Conservation (phyloP, 805 yeast genomes). For the Hanseniaspora guilliermondii region DNA sequence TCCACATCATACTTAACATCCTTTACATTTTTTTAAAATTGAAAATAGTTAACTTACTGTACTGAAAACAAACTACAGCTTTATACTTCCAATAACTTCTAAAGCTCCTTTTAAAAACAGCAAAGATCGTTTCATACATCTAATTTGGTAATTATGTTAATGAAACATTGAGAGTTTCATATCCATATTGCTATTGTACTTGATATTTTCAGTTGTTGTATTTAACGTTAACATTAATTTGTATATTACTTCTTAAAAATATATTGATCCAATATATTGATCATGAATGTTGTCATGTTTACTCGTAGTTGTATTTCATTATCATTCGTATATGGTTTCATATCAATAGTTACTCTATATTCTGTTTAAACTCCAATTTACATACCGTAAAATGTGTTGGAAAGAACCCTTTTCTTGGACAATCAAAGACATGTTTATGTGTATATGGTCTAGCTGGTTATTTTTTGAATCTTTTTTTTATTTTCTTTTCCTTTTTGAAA, state of each 20-base stretch:
- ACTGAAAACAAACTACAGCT: no score
- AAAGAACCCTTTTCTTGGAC: constrained; percentile 98
- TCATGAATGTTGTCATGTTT: not conserved
- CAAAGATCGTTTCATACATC: no score
- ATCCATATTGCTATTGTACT: no score
- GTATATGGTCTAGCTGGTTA: constrained; percentile 26
- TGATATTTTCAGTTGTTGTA: no score
- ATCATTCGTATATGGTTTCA: not conserved
- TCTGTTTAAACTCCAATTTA: constrained; percentile 19
- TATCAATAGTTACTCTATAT: not conserved
- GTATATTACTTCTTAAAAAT: not conserved
- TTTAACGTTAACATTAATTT: no score
- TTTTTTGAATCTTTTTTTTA: not conserved
- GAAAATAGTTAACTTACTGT: no score
- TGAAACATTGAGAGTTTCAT: no score
- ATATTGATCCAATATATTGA: not conserved
- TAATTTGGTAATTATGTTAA: no score
- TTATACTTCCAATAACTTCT: no score
- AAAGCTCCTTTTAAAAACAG: no score
- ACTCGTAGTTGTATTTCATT: not conserved
- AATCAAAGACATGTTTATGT: constrained; percentile 71
- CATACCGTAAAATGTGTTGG: constrained; percentile 99
- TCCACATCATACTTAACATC: not conserved
- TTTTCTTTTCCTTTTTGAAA: not conserved
- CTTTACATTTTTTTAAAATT: no score